phyloP scores from a whole-genome alignment of 768 basidiomycete species.

The Lactarius quietus region DNA sequence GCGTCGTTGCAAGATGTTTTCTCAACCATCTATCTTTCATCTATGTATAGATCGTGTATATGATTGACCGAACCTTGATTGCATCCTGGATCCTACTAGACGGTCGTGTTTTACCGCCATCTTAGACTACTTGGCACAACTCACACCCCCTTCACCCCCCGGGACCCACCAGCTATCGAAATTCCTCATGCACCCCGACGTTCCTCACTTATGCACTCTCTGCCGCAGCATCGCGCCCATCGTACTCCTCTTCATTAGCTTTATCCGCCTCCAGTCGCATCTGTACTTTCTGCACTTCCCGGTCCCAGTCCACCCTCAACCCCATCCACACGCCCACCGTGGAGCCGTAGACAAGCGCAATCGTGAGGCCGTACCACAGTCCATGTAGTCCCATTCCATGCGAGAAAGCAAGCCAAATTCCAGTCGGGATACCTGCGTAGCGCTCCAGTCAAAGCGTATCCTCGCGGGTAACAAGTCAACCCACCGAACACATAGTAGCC shows the following conservation, averaged over 20 bases:
- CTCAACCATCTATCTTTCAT: neutral
- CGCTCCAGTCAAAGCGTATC: neutral
- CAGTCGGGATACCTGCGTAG: constrained; percentile 66
- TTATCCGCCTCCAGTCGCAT: constrained; percentile 41
- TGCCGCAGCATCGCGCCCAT: neutral
- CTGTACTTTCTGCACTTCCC: constrained; percentile 60
- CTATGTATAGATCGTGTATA: too few species aligned
- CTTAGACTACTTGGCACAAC: neutral
- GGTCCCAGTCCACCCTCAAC: constrained; percentile 62
- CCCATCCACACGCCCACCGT: constrained; percentile 51
- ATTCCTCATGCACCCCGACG: too few species aligned
- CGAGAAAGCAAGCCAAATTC: constrained; percentile 71
- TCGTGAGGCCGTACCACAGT: constrained; percentile 81
- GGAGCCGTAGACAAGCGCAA: constrained; percentile 57
- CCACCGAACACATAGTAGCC: constrained; percentile 76
- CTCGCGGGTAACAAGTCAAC: constrained; percentile 10
- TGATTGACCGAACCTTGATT: neutral
- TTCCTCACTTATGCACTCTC: neutral
- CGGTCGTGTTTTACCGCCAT: neutral
- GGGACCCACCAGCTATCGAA: neutral
- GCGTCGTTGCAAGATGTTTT: neutral
- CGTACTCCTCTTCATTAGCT: neutral
- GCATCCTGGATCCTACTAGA: neutral
- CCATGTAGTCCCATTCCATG: constrained; percentile 57
- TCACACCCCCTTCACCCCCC: neutral